Conservation (phyloP, 768 basidiomycete species). For the Mycena haematopus region DNA sequence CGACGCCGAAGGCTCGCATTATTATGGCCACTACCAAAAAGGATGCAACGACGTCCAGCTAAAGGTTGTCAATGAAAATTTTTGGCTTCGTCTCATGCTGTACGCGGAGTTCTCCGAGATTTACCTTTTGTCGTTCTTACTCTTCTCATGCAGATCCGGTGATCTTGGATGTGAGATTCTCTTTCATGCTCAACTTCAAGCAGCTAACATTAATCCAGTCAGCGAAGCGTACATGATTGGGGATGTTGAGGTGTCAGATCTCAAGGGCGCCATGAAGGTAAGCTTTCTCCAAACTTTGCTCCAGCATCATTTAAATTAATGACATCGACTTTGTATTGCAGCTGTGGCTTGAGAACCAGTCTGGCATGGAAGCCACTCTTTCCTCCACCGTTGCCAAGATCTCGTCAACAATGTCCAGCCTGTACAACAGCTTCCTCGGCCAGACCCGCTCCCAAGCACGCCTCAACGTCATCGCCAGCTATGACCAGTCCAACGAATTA, state of each 20-base stretch:
- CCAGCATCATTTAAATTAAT: slow-evolving; percentile 18
- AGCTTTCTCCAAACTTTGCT: slow-evolving; percentile 36
- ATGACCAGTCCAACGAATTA: slow-evolving; percentile 90
- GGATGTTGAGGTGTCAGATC: slow-evolving; percentile 64
- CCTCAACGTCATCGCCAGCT: slow-evolving; percentile 85
- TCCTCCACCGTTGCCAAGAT: slow-evolving; percentile 63
- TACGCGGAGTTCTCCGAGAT: slow-evolving; percentile 42
- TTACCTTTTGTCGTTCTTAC: slow-evolving; percentile 23
- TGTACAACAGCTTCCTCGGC: slow-evolving; percentile 76
- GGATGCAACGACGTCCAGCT: slow-evolving; percentile 68
- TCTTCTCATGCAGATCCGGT: slow-evolving; percentile 50
- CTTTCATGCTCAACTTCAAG: slow-evolving; percentile 15
- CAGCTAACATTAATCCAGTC: slow-evolving; percentile 46
- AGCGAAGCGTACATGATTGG: slow-evolving; percentile 81
- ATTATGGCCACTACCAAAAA: slow-evolving; percentile 64
- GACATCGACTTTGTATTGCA: no score
- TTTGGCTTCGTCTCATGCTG: slow-evolving; percentile 73
- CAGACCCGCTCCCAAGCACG: slow-evolving; percentile 76
- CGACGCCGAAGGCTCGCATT: slow-evolving; percentile 64
- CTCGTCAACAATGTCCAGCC: slow-evolving; percentile 62
- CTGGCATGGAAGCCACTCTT: slow-evolving; percentile 61
- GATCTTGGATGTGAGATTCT: slow-evolving; percentile 67
- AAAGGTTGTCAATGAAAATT: slow-evolving; percentile 62
- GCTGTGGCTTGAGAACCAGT: slow-evolving; percentile 73
- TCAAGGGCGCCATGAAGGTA: slow-evolving; percentile 69